These are phyloP conservation scores for Syzygium syzygioides DNA, from an alignment of 441 rosid species.

Conservation along the genomic window DNA sequence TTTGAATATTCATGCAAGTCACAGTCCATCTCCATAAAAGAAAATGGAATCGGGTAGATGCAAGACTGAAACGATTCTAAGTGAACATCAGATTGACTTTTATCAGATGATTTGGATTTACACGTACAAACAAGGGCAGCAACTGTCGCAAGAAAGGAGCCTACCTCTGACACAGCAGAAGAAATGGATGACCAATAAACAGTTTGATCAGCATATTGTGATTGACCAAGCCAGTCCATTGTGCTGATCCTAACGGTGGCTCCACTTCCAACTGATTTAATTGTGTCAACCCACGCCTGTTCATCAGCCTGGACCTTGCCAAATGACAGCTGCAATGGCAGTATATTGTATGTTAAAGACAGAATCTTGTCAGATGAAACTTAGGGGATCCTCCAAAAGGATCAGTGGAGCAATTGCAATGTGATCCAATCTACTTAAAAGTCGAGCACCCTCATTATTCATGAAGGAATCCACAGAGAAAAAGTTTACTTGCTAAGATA, in stretches of 20 bases:
- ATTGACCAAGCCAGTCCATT: constrained; percentile 97
- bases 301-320: constrained; percentile 72
- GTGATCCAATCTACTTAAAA: background rate
- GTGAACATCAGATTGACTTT: background rate
- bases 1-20: background rate
- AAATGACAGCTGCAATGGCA: constrained; percentile 55
- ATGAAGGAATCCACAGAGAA: background rate
- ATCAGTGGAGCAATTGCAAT: background rate
- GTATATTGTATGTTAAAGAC: background rate
- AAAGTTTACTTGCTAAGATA: background rate
- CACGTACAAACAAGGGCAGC: background rate
- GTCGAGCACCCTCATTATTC: background rate
- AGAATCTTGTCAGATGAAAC: background rate
- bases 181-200: constrained; percentile 79
- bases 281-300: constrained; percentile 83
- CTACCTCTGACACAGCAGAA: constrained; percentile 70
- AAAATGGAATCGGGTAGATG: background rate
- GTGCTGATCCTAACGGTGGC: constrained; percentile 65
- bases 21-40: background rate
- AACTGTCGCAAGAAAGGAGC: background rate
- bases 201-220: constrained; percentile 41
- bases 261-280: constrained; percentile 56
- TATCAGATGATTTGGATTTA: background rate
- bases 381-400: background rate
- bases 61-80: background rate